A percentile compares a stretch with the other conserved stretches of the same genome.
Evolutionary conservation across 164 flowering plant genomes (phyloP).

Genomic region (Aristolochia californica): DNA sequence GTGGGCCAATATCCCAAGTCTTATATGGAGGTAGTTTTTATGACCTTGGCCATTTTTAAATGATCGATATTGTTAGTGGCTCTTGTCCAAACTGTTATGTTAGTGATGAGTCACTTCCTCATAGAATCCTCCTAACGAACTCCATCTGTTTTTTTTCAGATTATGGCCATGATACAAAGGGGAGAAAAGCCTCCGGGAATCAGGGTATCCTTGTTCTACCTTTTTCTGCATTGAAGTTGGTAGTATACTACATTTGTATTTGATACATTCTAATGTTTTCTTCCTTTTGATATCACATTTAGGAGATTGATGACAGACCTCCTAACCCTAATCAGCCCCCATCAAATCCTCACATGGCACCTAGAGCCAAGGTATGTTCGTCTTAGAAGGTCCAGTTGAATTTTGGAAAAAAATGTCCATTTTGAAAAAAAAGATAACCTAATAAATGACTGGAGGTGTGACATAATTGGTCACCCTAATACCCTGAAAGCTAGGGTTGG

Average conservation of each 20-base stretch:
- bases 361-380: constrained; percentile 55
- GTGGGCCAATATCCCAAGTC: constrained; percentile 70
- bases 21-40: constrained; percentile 59
- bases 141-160: constrained; percentile 31
- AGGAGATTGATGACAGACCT: constrained; percentile 88
- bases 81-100: too few species aligned
- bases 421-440: not conserved
- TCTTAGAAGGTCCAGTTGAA: not conserved
- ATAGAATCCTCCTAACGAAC: too few species aligned
- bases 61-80: too few species aligned
- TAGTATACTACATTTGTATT: constrained; percentile 1
- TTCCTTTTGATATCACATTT: constrained; percentile 14
- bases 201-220: constrained; percentile 24
- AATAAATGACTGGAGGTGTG: too few species aligned
- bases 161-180: constrained; percentile 82
- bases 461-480: too few species aligned
- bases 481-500: too few species aligned
- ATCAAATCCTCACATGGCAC: constrained; percentile 66
- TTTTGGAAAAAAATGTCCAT: not conserved
- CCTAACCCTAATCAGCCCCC: constrained; percentile 85
- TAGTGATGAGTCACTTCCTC: too few species aligned
- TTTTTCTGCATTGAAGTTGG: not conserved
- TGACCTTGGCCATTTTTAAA: too few species aligned
- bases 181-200: constrained; percentile 84
- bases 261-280: not conserved